A percentile compares a stretch with the other conserved stretches of the same genome.
phyloP scores from a whole-genome alignment of 2,329 filamentous ascomycete species.

The Byssochlamys sp. region DNA sequence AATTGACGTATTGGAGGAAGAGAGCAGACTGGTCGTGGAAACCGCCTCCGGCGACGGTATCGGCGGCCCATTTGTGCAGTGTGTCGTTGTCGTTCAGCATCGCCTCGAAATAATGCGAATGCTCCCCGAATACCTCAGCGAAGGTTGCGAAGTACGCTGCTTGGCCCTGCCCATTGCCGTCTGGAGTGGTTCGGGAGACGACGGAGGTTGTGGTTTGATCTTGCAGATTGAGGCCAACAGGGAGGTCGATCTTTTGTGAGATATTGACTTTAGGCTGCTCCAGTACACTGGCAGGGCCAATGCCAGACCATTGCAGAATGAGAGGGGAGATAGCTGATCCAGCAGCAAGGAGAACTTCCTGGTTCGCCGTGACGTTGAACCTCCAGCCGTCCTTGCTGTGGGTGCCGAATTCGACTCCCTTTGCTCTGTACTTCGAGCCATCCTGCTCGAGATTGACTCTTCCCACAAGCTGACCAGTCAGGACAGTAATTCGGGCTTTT shows the following conservation, averaged over 20 bases:
- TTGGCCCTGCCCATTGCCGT: constrained; percentile 15
- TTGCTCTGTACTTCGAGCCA: constrained; percentile 6
- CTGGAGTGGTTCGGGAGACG: constrained; percentile 3
- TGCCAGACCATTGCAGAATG: constrained; percentile 21
- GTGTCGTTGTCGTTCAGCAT: constrained; percentile 14
- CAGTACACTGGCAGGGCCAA: constrained; percentile 7
- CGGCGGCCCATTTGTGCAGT: constrained; percentile 17
- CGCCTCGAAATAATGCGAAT: constrained; percentile 8
- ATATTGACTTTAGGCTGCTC: constrained; percentile 1
- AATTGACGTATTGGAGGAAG: constrained; percentile 17
- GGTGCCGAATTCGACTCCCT: constrained; percentile 19
- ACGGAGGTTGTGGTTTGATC: constrained; percentile 20
- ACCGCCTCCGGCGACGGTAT: constrained; percentile 16
- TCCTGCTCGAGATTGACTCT: constrained; percentile 13
- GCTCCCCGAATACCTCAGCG: constrained; percentile 15
- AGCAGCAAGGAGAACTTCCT: constrained; percentile 20
- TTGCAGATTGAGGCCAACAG: constrained; percentile 22
- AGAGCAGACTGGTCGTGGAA: constrained; percentile 18
- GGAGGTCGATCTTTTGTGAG: constrained; percentile 15
- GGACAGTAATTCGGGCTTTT: constrained; percentile 1
- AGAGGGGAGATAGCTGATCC: constrained; percentile 17
- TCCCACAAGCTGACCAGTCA: constrained; percentile 18
- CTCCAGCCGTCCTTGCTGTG: constrained; percentile 7
- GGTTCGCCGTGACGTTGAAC: constrained; percentile 13
- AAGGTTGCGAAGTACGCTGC: constrained; percentile 20